A percentile compares a stretch with the other conserved stretches of the same genome.
phyloP scores from a whole-genome alignment of 768 basidiomycete genomes.

The Termitomyces bulborhizus region DNA sequence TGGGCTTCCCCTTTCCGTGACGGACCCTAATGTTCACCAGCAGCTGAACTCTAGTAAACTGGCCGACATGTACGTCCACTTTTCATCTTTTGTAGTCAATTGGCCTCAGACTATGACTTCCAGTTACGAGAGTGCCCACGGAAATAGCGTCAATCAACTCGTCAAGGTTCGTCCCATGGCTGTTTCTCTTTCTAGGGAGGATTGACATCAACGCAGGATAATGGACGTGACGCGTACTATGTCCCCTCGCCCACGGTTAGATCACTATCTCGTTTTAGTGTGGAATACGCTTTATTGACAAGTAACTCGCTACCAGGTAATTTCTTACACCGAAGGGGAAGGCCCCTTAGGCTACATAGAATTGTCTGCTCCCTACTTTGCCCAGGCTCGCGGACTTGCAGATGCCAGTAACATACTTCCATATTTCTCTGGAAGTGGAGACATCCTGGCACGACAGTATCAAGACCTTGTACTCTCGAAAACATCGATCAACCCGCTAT shows the following conservation, averaged over 20 bases:
- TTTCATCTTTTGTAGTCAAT: background rate
- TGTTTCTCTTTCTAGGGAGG: background rate
- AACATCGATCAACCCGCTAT: slow-evolving; percentile 18
- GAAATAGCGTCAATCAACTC: slow-evolving; percentile 32
- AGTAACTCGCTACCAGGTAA: slow-evolving; percentile 16
- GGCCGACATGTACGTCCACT: slow-evolving; percentile 16
- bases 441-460: slow-evolving; percentile 29
- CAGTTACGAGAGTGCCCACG: slow-evolving; percentile 26
- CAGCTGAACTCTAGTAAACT: slow-evolving; percentile 24
- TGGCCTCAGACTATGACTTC: background rate
- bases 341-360: slow-evolving; percentile 33
- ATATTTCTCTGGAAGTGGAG: slow-evolving; percentile 33
- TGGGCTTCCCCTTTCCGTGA: slow-evolving; percentile 12
- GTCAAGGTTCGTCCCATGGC: slow-evolving; percentile 19
- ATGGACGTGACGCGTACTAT: slow-evolving; percentile 31
- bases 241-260: slow-evolving; percentile 35
- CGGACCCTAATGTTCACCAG: slow-evolving; percentile 15
- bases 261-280: background rate
- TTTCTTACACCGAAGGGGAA: slow-evolving; percentile 30
- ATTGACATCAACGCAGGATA: slow-evolving; percentile 21
- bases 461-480: slow-evolving; percentile 22
- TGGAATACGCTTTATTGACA: background rate
- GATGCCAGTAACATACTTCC: slow-evolving; percentile 36
- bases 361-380: slow-evolving; percentile 26
- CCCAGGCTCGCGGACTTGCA: slow-evolving; percentile 26